phyloP scores from a whole-genome alignment of 805 yeast species.

The Lipomyces mesembrius region DNA sequence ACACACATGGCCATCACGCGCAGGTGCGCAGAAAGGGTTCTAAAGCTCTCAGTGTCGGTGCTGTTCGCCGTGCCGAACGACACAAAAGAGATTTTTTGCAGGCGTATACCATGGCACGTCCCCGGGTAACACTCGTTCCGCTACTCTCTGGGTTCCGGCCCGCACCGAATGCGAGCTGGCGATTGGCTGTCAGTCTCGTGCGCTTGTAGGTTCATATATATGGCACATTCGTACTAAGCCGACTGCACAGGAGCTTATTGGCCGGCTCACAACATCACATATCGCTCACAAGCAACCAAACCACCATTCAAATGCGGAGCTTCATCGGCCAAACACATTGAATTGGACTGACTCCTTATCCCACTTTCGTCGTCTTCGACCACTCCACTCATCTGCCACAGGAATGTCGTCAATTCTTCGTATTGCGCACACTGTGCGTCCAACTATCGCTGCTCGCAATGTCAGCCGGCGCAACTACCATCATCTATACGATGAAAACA shows the following conservation, averaged over 20 bases:
- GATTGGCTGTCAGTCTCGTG: slow-evolving; percentile 5
- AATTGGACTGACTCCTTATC: neutral
- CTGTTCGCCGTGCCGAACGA: slow-evolving; percentile 5
- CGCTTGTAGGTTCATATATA: neutral
- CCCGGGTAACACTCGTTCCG: slow-evolving; percentile 9
- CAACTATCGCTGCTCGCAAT: slow-evolving; percentile 11
- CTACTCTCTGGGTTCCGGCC: slow-evolving; percentile 9
- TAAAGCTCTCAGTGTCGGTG: neutral
- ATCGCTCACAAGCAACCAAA: neutral
- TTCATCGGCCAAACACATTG: slow-evolving; percentile 1
- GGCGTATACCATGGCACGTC: slow-evolving; percentile 13
- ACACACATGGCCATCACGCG: neutral
- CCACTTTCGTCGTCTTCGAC: too few species aligned
- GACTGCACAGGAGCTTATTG: neutral
- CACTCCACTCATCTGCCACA: neutral
- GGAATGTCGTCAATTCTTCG: slow-evolving; percentile 34
- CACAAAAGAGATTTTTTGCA: slow-evolving; percentile 16
- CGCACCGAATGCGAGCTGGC: slow-evolving; percentile 11
- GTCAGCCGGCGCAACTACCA: slow-evolving; percentile 19
- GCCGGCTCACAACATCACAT: slow-evolving; percentile 9
- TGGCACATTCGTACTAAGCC: neutral
- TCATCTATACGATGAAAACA: slow-evolving; percentile 21
- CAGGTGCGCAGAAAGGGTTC: neutral
- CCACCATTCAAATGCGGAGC: slow-evolving; percentile 2
- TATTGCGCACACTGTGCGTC: slow-evolving; percentile 17